phyloP scores from a whole-genome alignment of 2,329 filamentous ascomycete genomes.

The Fusarium metavorans region DNA sequence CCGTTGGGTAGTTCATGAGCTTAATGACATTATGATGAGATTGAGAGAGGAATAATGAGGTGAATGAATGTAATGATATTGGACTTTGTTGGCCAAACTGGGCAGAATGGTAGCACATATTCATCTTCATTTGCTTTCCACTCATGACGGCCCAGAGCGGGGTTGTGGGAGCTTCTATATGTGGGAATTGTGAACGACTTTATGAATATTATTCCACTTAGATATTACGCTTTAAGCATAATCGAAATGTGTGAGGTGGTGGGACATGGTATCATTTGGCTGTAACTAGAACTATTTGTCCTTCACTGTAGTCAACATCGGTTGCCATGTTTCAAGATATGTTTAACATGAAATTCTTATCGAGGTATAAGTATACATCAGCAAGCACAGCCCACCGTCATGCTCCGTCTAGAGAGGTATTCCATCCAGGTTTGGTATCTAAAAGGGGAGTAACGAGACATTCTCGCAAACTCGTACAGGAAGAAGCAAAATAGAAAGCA shows the following conservation, averaged over 20 bases:
- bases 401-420: constrained; percentile 35
- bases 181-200: background rate
- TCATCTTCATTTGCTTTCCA: background rate
- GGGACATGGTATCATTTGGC: background rate
- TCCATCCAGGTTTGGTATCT: constrained; percentile 39
- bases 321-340: background rate
- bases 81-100: background rate
- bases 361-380: constrained; percentile 29
- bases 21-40: background rate
- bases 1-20: background rate
- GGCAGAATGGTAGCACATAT: background rate
- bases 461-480: constrained; percentile 14
- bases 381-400: constrained; percentile 26
- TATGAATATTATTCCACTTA: background rate
- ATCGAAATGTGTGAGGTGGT: background rate
- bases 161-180: background rate
- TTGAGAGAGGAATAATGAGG: background rate
- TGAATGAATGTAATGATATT: background rate
- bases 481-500: constrained; percentile 8
- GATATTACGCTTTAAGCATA: background rate
- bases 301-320: background rate
- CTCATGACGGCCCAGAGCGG: background rate
- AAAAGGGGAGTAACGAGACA: constrained; percentile 34
- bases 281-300: background rate
- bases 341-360: constrained; percentile 15